These are phyloP conservation scores for Delonix regia DNA, from an alignment of 306 rosid genomes.

Conservation along the genomic window DNA sequence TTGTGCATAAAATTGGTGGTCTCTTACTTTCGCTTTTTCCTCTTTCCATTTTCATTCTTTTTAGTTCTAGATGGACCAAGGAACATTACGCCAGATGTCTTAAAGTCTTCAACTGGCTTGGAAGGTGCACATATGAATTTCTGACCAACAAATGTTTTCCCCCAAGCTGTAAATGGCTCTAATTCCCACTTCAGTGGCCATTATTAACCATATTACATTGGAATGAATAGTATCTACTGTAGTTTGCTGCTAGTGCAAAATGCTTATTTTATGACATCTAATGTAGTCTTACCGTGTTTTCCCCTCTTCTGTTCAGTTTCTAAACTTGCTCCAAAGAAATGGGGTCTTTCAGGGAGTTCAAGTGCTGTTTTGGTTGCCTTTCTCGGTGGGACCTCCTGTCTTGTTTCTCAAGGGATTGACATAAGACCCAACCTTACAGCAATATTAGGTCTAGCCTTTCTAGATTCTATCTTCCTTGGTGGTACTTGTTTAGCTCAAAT, in stretches of 20 bases:
- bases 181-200: slow-evolving; percentile 6
- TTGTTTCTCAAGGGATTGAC: slow-evolving; percentile 82
- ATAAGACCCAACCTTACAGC: slow-evolving; percentile 83
- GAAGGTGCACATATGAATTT: slow-evolving; percentile 61
- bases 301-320: slow-evolving; percentile 53
- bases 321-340: slow-evolving; percentile 89
- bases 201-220: not conserved
- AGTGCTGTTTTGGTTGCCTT: slow-evolving; percentile 60
- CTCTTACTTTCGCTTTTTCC: slow-evolving; percentile 24
- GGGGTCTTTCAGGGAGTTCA: slow-evolving; percentile 90
- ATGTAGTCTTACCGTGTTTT: not conserved
- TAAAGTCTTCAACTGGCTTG: slow-evolving; percentile 87
- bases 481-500: slow-evolving; percentile 93
- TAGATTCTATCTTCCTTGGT: slow-evolving; percentile 84
- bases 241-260: slow-evolving; percentile 17
- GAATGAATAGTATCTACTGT: slow-evolving; percentile 13
- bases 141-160: slow-evolving; percentile 22
- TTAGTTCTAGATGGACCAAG: slow-evolving; percentile 87
- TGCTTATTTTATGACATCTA: not conserved
- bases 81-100: slow-evolving; percentile 74
- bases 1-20: slow-evolving; percentile 21
- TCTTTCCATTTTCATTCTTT: slow-evolving; percentile 24
- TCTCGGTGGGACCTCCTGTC: slow-evolving; percentile 78
- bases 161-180: slow-evolving; percentile 20
- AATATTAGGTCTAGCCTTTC: slow-evolving; percentile 73